These are phyloP conservation scores for Eucalyptus pumila DNA, from an alignment of 345 rosid genomes.

Conservation along the genomic window DNA sequence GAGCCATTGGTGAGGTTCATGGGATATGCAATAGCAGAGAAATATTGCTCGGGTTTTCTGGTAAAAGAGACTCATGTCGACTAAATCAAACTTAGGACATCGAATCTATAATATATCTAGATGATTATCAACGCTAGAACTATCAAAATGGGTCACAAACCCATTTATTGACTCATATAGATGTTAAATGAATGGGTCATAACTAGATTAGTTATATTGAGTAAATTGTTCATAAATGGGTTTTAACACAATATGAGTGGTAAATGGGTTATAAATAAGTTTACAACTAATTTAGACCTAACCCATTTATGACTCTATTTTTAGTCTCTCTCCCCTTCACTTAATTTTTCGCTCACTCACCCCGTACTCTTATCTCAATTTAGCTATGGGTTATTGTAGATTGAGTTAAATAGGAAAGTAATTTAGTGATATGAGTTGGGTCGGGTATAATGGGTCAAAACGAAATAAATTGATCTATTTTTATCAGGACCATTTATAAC, in stretches of 20 bases:
- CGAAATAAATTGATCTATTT: too few species aligned
- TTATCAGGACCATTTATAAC: background rate
- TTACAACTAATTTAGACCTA: background rate
- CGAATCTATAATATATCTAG: background rate
- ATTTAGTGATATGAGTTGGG: background rate
- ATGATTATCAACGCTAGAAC: background rate
- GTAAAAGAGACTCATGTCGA: background rate
- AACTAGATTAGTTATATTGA: too few species aligned
- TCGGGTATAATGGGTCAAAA: fast-evolving
- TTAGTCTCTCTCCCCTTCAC: background rate
- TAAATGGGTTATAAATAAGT: background rate
- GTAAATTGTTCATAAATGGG: too few species aligned
- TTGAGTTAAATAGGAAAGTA: background rate
- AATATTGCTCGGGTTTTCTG: background rate
- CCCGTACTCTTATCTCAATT: background rate
- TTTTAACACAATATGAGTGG: background rate
- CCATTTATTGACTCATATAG: background rate
- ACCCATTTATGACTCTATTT: background rate
- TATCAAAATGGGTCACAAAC: background rate
- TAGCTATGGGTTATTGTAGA: background rate
- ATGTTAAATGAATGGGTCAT: too few species aligned
- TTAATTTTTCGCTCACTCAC: background rate
- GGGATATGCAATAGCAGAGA: background rate
- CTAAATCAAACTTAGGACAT: background rate
- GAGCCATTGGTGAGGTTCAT: background rate